Evolutionary conservation across 1,139 yeast species (phyloP), one percentile per base, ranked within the genome.

Genomic region (Hyphopichia wangnamkhiaoensis): DNA sequence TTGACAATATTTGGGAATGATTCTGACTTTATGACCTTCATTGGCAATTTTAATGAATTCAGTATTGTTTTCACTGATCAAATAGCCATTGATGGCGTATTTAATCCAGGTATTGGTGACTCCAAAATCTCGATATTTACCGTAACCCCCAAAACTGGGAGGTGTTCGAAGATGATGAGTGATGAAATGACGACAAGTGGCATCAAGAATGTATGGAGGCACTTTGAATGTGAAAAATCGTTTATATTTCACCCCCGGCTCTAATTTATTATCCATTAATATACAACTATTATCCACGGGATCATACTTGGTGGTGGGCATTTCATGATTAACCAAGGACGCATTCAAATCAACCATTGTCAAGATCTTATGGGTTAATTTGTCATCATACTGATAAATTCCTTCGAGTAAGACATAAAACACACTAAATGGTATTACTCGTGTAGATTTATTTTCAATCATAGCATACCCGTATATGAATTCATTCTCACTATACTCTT

Each of bases 191-290:
- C 15, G 10, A 13, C 35, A 33, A 18, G 28, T 33, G n/a, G 35
- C n/a, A 13, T 33, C 35, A 13, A 33, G 21, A 10, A 25, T 25
- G 24, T 33, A 25, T 2, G 26, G 17, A 3, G 35, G 35, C 7
- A 33, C 35, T 14, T 27, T 34, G 14, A 34, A 34, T 6, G 37
- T 34, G 26, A 34, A 34, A 19, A 34, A 34, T 14, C 37, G 31
- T 27, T 34, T 34, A 20, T 34, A 34, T 19, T 26, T 34, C 6
- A 20, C 27, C 5, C 9, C 10, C 13, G 37, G 37, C 18, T 26
- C 23, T 13, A 34, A 25, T 8, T 6, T 17, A 15, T 27, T 20
- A 12, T 27, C 31, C 31, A 34, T 34, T 7, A 27, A 4, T 9
- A 34, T 15, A 20, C 31, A 34, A 10, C 31, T 34, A 7, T 27